Percentiles rank a stretch among this genome's conserved stretches.
Conservation (phyloP, 768 basidiomycete genomes). For the Tricholoma furcatifolium region DNA sequence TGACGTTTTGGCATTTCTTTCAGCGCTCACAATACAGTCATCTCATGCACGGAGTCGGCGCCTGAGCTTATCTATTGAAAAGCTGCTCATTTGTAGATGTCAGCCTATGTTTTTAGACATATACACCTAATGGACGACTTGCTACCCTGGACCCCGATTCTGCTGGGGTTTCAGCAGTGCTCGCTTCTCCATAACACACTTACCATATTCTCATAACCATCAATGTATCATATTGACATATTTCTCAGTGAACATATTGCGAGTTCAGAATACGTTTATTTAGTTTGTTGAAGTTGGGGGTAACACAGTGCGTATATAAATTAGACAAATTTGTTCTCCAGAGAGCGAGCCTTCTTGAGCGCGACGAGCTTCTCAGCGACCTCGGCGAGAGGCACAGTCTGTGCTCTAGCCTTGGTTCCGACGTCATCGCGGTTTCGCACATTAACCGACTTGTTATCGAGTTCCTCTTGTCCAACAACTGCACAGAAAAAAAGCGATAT, state of each 20-base stretch:
- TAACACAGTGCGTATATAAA: neutral
- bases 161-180: too few species aligned
- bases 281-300: neutral
- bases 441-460: constrained; percentile 85
- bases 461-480: constrained; percentile 96
- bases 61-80: neutral
- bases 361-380: constrained; percentile 66
- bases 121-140: constrained; percentile 2
- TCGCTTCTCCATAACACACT: too few species aligned
- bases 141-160: neutral
- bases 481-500: constrained; percentile 3
- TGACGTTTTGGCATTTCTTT: constrained; percentile 1
- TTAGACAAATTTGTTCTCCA: constrained; percentile 42
- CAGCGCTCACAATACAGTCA: constrained; percentile 41
- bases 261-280: neutral
- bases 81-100: constrained; percentile 2
- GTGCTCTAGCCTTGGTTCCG: constrained; percentile 78
- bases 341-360: constrained; percentile 56
- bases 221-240: neutral
- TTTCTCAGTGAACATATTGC: too few species aligned
- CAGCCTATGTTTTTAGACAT: neutral
- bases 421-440: constrained; percentile 94
- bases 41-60: constrained; percentile 32
- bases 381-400: constrained; percentile 71
- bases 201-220: neutral